These are phyloP conservation scores for Antitrichia curtipendula DNA, from an alignment of 225 moss, liverwort and hornwort genomes.

Conservation along the genomic window DNA sequence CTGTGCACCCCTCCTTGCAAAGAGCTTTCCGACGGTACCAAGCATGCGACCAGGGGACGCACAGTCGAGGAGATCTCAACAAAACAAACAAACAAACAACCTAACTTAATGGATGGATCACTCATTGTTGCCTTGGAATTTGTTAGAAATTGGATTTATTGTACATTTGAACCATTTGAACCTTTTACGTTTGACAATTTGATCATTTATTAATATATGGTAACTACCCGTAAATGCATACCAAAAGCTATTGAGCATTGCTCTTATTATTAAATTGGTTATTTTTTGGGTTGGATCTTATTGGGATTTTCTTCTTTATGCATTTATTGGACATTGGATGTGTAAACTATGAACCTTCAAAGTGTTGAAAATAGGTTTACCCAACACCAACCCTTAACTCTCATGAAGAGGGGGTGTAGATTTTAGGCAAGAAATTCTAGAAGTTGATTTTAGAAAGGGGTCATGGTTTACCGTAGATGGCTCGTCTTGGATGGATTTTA, in stretches of 20 bases:
- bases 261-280: background rate
- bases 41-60: too few species aligned
- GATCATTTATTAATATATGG: background rate
- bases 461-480: accelerated
- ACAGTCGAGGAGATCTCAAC: too few species aligned
- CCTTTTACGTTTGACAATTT: background rate
- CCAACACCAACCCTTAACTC: accelerated
- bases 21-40: too few species aligned
- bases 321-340: background rate
- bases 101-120: too few species aligned
- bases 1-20: too few species aligned
- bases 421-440: background rate
- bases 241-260: background rate
- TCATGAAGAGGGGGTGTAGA: too few species aligned
- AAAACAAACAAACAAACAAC: too few species aligned
- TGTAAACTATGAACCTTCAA: background rate
- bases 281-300: background rate
- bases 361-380: background rate
- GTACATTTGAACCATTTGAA: too few species aligned
- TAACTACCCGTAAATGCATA: background rate
- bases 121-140: background rate
- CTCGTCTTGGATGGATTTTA: background rate
- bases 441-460: background rate
- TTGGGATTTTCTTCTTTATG: background rate
- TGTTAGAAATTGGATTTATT: background rate